Base-by-base conservation (phyloP, 257 asterid species). In the Coffea canephora region DNA sequence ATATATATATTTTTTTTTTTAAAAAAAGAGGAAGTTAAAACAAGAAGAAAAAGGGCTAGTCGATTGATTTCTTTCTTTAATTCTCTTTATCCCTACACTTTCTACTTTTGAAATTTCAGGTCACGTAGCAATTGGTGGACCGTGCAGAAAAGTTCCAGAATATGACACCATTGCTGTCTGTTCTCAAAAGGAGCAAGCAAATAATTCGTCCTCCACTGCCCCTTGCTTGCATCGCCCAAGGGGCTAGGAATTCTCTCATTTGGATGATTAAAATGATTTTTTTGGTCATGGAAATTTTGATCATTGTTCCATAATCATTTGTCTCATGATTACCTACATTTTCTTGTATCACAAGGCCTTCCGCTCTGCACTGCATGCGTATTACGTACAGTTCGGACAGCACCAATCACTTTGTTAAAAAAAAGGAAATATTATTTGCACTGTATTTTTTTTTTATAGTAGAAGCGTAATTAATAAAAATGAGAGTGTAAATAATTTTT, bases 121-220 rank as follows among this genome's bases (percentile, higher is more conserved):
- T 36, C 21, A 34, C 15, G 41, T 27, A 62, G 25, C 31, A 67
- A 78, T 67, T 54, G 73, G 76, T 69, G 68, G 79, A 68, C 73
- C 79, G 45, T 16, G 48, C 27, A 10, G 57, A 31, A 78, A 82
- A 69, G 69, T 46, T 66, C 2, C 18, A 49, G 71, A 77, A 71
- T 62, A 66, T 16, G 45, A 81, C 71, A 25, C 50, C 5, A 69
- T 74, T 55, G 46, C 16, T 12, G 41, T 45, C 54, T n/a, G n/a
- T 19, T 18, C 69, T 54, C 14, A 43, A 62, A 76, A 62, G 36
- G 54, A 19, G 78, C 39, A 76, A 31, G 46, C 52, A 61, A 50
- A 74, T 71, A 49, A 64, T 54, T 66, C 48, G 57, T 41, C 43
- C 74, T 55, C 25, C 23, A 21, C 6, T 67, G 36, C 41, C 68